A percentile compares a stretch with the other conserved stretches of the same genome.
Conservation (phyloP, 1,139 yeast genomes). For the Keqinozyma sinolaborantium region DNA sequence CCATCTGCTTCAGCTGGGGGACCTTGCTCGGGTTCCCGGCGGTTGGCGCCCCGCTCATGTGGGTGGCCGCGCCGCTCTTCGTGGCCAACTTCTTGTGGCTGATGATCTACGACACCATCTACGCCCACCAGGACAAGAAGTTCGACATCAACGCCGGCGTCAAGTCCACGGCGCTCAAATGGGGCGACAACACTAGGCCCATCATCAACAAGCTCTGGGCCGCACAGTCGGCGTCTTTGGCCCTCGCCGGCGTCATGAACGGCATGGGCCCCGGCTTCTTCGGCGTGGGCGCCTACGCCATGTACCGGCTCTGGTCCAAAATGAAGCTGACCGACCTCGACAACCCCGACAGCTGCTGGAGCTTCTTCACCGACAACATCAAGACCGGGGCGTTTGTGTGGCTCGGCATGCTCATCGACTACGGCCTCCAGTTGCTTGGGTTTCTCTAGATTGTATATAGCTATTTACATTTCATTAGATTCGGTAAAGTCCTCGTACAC, state of each 20-base stretch:
- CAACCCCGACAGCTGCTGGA: conserved; percentile 80
- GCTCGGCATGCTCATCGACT: conserved; percentile 75
- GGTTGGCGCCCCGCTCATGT: conserved; percentile 74
- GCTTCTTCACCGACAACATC: conserved; percentile 71
- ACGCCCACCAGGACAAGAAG: conserved; percentile 94
- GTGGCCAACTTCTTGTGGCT: conserved; percentile 86
- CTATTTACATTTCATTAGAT: neutral
- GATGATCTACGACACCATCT: conserved; percentile 91
- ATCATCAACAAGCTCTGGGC: conserved; percentile 60
- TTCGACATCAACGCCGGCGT: conserved; percentile 89
- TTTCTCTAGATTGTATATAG: neutral
- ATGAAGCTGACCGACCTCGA: conserved; percentile 72
- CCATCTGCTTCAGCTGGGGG: conserved; percentile 93
- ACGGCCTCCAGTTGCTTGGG: conserved; percentile 42
- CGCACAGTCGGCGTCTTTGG: conserved; percentile 63
- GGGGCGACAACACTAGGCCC: conserved; percentile 79
- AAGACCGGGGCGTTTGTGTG: conserved; percentile 77
- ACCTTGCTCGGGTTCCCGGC: conserved; percentile 94
- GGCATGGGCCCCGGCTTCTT: conserved; percentile 87
- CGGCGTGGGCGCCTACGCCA: conserved; percentile 63
- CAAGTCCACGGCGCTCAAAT: conserved; percentile 89
- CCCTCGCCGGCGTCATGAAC: conserved; percentile 73
- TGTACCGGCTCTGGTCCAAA: conserved; percentile 64
- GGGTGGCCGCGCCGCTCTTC: conserved; percentile 78
- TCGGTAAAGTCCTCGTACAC: conserved; percentile 12